Evolutionary conservation across 345 rosid genomes (phyloP), one percentile per base, ranked within the genome.

Genomic region (Gossypium thurberi): DNA sequence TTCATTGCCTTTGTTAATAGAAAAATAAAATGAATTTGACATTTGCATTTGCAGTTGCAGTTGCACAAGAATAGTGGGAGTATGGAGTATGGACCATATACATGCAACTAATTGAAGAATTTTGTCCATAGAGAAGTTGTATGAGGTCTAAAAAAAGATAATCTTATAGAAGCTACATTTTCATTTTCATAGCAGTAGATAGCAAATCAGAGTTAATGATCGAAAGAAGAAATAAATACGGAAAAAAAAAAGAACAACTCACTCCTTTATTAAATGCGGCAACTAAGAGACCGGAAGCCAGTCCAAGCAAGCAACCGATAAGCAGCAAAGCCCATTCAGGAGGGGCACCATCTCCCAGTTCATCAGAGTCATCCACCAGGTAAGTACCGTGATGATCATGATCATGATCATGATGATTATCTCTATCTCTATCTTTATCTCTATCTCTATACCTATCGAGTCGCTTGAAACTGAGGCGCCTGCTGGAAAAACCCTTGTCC

Each of bases 301-400:
- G 91, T 58, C 98, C 98, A 26, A 95, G 89, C 67, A 95, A 90
- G 83, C 98, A 90, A 2, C 98, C 91, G 61, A 95, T 82, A 40
- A 95, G 97, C 58, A 95, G 89, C 78, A 95, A 78, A 44, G 95
- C 98, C 97, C 99, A 92, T 65, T 95, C 98, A 20, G 99, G 99
- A 61, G 99, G 91, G 21, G 98, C 98, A 43, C 85, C 87, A 63
- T 89, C 74, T 37, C 65, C 74, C 18, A 71, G 65, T 21, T 20
- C 13, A 71, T 71, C 74, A 42, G 33, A 20, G 18, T 18, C 70
- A 42, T 56, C 74, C 18, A 42, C 53, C 0, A 9, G 18, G 20
- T 56, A 57, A 57, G 26, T 23, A 18, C 8, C 23, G 57, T 20
- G 33, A 13, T 21, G 61, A 56, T 12, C 61, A 21, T 56, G 61